Conservation (phyloP, 2,329 filamentous ascomycete species). For the Cladosporium cucumerinum region DNA sequence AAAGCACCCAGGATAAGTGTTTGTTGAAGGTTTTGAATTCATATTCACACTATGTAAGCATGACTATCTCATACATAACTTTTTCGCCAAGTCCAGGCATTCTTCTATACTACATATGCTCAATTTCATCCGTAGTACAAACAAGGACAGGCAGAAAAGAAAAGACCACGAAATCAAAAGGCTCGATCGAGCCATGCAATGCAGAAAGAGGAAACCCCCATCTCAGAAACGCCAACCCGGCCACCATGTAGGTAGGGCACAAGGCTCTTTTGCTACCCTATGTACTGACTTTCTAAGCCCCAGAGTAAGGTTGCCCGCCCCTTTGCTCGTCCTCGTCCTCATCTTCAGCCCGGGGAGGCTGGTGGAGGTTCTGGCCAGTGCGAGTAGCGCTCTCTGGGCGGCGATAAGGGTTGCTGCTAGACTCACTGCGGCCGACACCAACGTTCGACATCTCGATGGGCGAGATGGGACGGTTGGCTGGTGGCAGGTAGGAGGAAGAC, state of each 20-base stretch:
- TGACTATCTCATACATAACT: background rate
- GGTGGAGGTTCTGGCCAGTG: background rate
- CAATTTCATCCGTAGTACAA: background rate
- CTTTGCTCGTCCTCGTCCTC: slow-evolving; percentile 24
- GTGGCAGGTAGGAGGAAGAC: slow-evolving; percentile 18
- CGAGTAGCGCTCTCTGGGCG: slow-evolving; percentile 14
- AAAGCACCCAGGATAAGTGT: too few species aligned
- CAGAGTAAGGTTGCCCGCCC: slow-evolving; percentile 22
- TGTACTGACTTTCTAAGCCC: slow-evolving; percentile 18
- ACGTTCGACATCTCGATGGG: slow-evolving; percentile 26
- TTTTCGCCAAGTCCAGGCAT: background rate
- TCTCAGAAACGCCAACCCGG: background rate
- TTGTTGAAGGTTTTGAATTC: too few species aligned
- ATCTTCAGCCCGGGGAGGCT: slow-evolving; percentile 16
- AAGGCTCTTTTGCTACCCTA: background rate
- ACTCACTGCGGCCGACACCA: slow-evolving; percentile 17
- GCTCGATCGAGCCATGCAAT: slow-evolving; percentile 5
- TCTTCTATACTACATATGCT: background rate
- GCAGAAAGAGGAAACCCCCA: background rate
- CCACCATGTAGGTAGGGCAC: background rate
- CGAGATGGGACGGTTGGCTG: slow-evolving; percentile 2
- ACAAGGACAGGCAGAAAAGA: background rate
- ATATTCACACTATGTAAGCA: too few species aligned
- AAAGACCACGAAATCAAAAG: slow-evolving; percentile 9
- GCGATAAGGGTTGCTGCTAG: slow-evolving; percentile 26